Base-by-base conservation (phyloP, 768 basidiomycete species). In the Polyporus arcularius region DNA sequence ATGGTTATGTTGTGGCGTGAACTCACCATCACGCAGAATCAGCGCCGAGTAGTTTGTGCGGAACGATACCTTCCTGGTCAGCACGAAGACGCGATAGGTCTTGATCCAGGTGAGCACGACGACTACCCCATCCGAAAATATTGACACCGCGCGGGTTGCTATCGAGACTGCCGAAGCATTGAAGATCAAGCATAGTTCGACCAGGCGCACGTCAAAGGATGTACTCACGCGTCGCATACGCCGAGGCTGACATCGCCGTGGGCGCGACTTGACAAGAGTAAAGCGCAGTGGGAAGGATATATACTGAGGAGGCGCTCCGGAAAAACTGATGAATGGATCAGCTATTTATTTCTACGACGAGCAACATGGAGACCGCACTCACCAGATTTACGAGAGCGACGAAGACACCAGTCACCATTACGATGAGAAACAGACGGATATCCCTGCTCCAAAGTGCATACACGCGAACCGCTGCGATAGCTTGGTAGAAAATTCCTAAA, bases 71-170 rank as follows among this genome's bases (percentile, higher is more conserved):
- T 38, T 53, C 43, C 50, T 45, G 7, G 62, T 51, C 48, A 63
- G 48, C 10, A 49, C 26, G 45, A 48, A 56, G 6, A 60, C 52
- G 14, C 43, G 28, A 12, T 51, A 57, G 18, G 61, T 62, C 54
- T 58, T 61, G 11, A 48, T 12, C 63, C 62, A 67, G n/a, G 66
- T 67, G 21, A 67, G 39, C 2, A 42, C 48, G 18, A 64, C 54
- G 3, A 67, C 66, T 35, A 67, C 28, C 1, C 57, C 62, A 41
- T 67, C 66, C 1, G 59, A 62, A 4, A 64, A 26, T 14, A 67
- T 56, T 15, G 66, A 52, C 38, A 64, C 40, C 3, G 45, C 54
- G 28, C 66, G 56, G 3, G 60, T 59, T 28, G 60, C 63, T 12
- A 67, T 53, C 31, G 61, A 45, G 45, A 63, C 62, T 66, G 39